Evolutionary conservation across 176 grass and related monocot species (phyloP).

Genomic region (Lolium rigidum): DNA sequence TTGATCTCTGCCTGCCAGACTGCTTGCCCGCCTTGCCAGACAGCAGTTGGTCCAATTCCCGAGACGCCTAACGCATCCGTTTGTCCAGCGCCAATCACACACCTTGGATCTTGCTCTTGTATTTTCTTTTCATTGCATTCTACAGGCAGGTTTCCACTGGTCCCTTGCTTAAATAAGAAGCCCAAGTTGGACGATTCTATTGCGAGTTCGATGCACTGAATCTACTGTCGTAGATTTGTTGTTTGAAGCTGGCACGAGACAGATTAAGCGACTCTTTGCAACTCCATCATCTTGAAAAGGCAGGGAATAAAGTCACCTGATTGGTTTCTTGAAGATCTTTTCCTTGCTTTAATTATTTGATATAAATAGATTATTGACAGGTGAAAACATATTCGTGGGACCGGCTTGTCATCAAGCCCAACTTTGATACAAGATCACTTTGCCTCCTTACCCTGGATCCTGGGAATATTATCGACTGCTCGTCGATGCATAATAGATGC

Average conservation of each 20-base stretch:
- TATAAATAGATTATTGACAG: no score
- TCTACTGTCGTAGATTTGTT: neutral
- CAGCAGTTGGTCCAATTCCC: slow-evolving; percentile 28
- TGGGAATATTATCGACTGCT: no score
- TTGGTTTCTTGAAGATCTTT: no score
- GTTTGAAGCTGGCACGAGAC: slow-evolving; percentile 18
- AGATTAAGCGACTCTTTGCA: neutral
- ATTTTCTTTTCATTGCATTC: neutral
- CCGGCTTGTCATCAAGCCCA: no score
- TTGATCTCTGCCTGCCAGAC: neutral
- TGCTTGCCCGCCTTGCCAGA: neutral
- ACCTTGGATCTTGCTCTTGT: slow-evolving; percentile 39
- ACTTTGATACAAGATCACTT: no score
- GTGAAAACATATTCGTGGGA: no score
- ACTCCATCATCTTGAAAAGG: neutral
- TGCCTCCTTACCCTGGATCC: no score
- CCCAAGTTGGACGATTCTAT: no score
- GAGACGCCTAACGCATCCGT: slow-evolving; percentile 1
- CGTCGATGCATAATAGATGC: no score
- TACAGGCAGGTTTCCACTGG: slow-evolving; percentile 8
- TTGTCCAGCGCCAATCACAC: slow-evolving; percentile 24
- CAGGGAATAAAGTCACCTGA: neutral
- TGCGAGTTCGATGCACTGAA: neutral
- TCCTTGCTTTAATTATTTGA: no score
- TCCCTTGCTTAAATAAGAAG: neutral